Base-by-base conservation (phyloP, 2,329 filamentous ascomycete species). In the Cryphonectria japonica region DNA sequence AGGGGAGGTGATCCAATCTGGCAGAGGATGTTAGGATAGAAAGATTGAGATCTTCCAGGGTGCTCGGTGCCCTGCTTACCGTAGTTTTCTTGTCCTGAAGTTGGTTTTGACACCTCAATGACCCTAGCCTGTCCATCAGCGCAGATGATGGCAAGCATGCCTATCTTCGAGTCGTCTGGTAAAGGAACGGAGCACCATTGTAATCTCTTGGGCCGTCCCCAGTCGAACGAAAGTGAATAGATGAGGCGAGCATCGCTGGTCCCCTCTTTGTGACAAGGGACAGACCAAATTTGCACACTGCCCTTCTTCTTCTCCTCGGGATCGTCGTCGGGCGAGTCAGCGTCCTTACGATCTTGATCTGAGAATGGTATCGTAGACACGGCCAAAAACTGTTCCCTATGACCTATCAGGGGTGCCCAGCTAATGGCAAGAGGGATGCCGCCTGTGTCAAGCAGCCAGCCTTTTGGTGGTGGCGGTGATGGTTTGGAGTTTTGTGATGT, bases 391-490 rank as follows among this genome's bases (percentile, higher is more conserved):
- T 88, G 87, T 3, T 81, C 77, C 8, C 78, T 75, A 26, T 79
- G 76, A 13, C 78, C 78, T 2, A 76, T 75, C 1, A 78, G 74
- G 2, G 85, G 83, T 0, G 84, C 85, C 88, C 88, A 90, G 63
- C 82, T 84, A 77, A 89, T 83, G 37, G 83, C 80, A 5, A 86
- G 77, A 5, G 87, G 83, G 19, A 88, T 81, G 66, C 87, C 87
- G 14, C 86, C 87, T 0, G 84, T 81, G 71, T 90, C 85, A 19
- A 90, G 75, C 73, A 88, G 79, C 85, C 86, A 89, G 4, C 86
- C 86, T 75, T 75, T 39, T 11, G 71, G 57, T 34, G 63, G 46
- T 29, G 63, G 46, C 29, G n/a, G 57, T 29, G 63, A 32, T 34
- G 63, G 50, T 29, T 19, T 67, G 16, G 66, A 32, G 73, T 66